These are phyloP conservation scores for Phaeoacremonium minimum DNA, from an alignment of 2,329 filamentous ascomycete species.

Conservation along the genomic window DNA sequence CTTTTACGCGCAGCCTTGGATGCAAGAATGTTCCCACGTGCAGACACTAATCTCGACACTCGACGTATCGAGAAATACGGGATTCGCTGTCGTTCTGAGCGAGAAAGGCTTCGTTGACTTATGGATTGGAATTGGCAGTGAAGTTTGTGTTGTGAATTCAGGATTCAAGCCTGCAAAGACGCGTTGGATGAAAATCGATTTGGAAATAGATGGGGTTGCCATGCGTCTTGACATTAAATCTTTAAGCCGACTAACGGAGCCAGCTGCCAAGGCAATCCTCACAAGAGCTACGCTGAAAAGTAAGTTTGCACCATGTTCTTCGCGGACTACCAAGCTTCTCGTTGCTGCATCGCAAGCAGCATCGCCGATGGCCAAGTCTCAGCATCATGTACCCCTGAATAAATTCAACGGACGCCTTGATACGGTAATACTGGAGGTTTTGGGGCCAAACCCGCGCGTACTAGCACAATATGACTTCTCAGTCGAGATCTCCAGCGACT, in stretches of 20 bases:
- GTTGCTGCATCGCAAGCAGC: neutral
- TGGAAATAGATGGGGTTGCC: neutral
- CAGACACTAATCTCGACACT: neutral
- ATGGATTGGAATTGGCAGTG: neutral
- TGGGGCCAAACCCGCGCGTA: conserved; percentile 4
- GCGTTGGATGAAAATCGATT: neutral
- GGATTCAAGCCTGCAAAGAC: neutral
- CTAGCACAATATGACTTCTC: conserved; percentile 17
- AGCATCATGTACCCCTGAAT: neutral
- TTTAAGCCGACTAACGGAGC: neutral
- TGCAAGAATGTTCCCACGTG: neutral
- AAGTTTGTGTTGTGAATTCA: neutral
- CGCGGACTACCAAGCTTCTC: neutral
- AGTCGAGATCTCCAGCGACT: conserved; percentile 15
- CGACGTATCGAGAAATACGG: neutral
- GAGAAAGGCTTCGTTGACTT: neutral
- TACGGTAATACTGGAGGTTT: neutral
- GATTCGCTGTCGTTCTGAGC: neutral
- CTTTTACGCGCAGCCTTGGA: neutral
- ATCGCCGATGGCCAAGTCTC: neutral
- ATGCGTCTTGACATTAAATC: neutral
- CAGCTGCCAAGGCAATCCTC: neutral
- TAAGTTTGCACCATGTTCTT: neutral
- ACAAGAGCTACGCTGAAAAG: neutral
- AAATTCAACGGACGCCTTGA: neutral